Conservation (phyloP, 2,329 filamentous ascomycete genomes). For the Diaporthe nobilis region DNA sequence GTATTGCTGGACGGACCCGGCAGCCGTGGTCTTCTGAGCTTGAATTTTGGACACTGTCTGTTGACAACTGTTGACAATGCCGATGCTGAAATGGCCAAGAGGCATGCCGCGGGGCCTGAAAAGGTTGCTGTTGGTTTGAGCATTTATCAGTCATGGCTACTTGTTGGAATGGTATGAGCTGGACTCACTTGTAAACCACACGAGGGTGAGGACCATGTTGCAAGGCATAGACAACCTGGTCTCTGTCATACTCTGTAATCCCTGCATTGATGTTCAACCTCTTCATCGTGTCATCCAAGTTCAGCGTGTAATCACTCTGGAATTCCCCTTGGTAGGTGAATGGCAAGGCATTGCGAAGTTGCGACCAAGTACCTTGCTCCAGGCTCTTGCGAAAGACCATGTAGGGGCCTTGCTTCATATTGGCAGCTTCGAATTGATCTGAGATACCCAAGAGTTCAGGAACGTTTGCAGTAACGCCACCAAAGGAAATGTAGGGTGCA, state of each 20-base stretch:
- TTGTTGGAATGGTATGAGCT: neutral
- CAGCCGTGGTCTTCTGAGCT: neutral
- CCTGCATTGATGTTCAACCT: conserved; percentile 26
- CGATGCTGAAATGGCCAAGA: neutral
- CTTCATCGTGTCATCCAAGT: neutral
- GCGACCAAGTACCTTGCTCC: conserved; percentile 29
- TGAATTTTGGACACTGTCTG: neutral
- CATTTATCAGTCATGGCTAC: neutral
- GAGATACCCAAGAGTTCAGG: conserved; percentile 34
- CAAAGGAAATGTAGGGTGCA: conserved; percentile 25
- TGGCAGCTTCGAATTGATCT: neutral
- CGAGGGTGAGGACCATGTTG: neutral
- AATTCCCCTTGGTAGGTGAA: conserved; percentile 22
- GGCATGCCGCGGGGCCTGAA: conserved; percentile 39
- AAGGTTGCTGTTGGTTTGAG: neutral
- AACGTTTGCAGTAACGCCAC: neutral
- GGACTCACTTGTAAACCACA: conserved; percentile 30
- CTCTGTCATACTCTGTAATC: conserved; percentile 18
- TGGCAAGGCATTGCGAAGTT: conserved; percentile 27
- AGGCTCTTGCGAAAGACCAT: conserved; percentile 11
- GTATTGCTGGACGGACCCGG: neutral
- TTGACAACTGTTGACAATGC: neutral
- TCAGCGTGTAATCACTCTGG: neutral
- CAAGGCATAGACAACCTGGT: neutral
- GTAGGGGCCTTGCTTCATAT: neutral